Conservation (phyloP, 805 yeast genomes). For the Sugiyamaella lignohabitans region DNA sequence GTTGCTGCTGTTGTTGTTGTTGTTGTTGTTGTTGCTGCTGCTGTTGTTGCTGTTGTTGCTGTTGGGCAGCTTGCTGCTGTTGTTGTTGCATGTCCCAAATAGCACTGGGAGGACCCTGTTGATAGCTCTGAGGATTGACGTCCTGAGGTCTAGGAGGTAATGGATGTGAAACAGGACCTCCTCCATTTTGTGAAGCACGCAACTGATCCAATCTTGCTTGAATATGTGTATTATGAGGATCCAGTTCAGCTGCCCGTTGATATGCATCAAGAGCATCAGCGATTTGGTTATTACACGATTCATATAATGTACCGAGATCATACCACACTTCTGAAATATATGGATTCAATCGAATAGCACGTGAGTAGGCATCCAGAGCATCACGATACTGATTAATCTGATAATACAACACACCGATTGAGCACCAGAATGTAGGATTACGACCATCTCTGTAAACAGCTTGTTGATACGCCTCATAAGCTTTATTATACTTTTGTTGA, state of each 20-base stretch:
- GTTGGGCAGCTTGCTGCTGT: slow-evolving; percentile 21
- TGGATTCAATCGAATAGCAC: slow-evolving; percentile 93
- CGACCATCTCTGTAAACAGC: slow-evolving; percentile 95
- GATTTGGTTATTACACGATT: slow-evolving; percentile 93
- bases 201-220: slow-evolving; percentile 87
- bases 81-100: slow-evolving; percentile 24
- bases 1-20: slow-evolving; percentile 21
- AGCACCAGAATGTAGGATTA: slow-evolving; percentile 97
- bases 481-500: slow-evolving; percentile 87
- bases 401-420: slow-evolving; percentile 90
- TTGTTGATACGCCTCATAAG: slow-evolving; percentile 97
- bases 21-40: slow-evolving; percentile 20
- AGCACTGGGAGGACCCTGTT: slow-evolving; percentile 57
- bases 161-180: slow-evolving; percentile 13
- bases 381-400: slow-evolving; percentile 95
- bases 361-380: slow-evolving; percentile 94
- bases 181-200: slow-evolving; percentile 27
- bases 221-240: slow-evolving; percentile 90
- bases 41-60: slow-evolving; percentile 20
- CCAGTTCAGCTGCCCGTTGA: slow-evolving; percentile 90
- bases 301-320: slow-evolving; percentile 93
- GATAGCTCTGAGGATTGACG: slow-evolving; percentile 52
- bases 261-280: slow-evolving; percentile 95
- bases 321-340: slow-evolving; percentile 98
- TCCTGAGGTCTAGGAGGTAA: slow-evolving; percentile 55